A percentile compares a stretch with the other conserved stretches of the same genome.
These are phyloP conservation scores for Combretum micranthum DNA, from an alignment of 345 rosid genomes.

Conservation along the genomic window DNA sequence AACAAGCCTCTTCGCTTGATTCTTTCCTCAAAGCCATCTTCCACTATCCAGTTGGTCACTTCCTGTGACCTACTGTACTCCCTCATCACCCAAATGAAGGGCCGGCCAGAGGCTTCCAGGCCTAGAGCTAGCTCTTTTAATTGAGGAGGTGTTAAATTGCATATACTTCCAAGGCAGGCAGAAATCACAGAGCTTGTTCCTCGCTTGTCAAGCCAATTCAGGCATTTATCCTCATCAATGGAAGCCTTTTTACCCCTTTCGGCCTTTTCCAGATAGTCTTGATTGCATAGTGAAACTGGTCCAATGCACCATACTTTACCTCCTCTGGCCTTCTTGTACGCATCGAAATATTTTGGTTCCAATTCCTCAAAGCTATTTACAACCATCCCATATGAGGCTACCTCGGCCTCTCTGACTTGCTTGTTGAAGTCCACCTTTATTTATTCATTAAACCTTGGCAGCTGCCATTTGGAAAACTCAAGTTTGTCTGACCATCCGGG, in stretches of 20 bases:
- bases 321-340: conserved; percentile 9
- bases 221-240: conserved; percentile 4
- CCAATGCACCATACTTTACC: conserved; percentile 41
- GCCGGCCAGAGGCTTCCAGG: conserved; percentile 25
- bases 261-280: conserved; percentile 16
- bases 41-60: conserved; percentile 11
- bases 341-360: conserved; percentile 20
- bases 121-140: conserved; percentile 35
- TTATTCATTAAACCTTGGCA: conserved; percentile 18
- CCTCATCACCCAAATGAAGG: conserved; percentile 36
- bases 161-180: conserved; percentile 42
- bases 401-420: conserved; percentile 21
- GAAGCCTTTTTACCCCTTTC: conserved; percentile 30
- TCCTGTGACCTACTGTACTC: background rate
- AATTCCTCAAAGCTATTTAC: conserved; percentile 34
- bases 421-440: conserved; percentile 14
- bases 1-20: conserved; percentile 17
- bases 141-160: conserved; percentile 24
- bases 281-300: conserved; percentile 32
- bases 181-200: conserved; percentile 32
- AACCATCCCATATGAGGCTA: conserved; percentile 19
- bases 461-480: conserved; percentile 23
- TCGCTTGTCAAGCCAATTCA: conserved; percentile 24
- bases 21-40: conserved; percentile 15
- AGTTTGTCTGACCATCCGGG: conserved; percentile 23